These are phyloP conservation scores for Aureobasidium namibiae DNA, from an alignment of 2,329 filamentous ascomycete genomes.

Conservation along the genomic window DNA sequence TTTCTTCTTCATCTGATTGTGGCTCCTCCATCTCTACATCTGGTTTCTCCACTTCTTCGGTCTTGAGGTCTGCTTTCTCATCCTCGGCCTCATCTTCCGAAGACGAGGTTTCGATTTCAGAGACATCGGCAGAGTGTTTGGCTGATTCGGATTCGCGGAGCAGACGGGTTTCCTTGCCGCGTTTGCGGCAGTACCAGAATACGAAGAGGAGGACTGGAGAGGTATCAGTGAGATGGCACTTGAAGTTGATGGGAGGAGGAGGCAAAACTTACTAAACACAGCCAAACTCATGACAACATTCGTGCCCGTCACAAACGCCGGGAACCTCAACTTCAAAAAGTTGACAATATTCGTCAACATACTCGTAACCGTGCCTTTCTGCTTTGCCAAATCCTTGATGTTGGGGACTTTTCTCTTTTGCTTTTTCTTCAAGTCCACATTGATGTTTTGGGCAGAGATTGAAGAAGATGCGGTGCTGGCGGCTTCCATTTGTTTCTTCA, in stretches of 20 bases:
- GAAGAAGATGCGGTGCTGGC: slow-evolving; percentile 25
- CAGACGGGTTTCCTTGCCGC: slow-evolving; percentile 76
- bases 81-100: neutral
- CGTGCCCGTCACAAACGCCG: slow-evolving; percentile 73
- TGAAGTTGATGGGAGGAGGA: slow-evolving; percentile 45
- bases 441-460: neutral
- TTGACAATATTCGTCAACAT: slow-evolving; percentile 88
- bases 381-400: slow-evolving; percentile 70
- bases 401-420: slow-evolving; percentile 60
- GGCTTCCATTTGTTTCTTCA: slow-evolving; percentile 25
- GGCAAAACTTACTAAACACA: slow-evolving; percentile 47
- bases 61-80: neutral
- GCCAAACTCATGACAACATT: slow-evolving; percentile 88
- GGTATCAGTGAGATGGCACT: slow-evolving; percentile 31
- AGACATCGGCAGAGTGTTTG: neutral
- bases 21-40: neutral
- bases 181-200: slow-evolving; percentile 97
- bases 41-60: neutral
- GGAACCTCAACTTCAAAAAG: slow-evolving; percentile 79
- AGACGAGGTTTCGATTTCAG: neutral
- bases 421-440: slow-evolving; percentile 18
- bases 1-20: neutral
- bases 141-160: slow-evolving; percentile 25
- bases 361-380: slow-evolving; percentile 75
- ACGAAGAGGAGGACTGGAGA: slow-evolving; percentile 67